phyloP scores from a whole-genome alignment of 1,139 yeast genomes.

The Hyphopichia pseudoburtonii region DNA sequence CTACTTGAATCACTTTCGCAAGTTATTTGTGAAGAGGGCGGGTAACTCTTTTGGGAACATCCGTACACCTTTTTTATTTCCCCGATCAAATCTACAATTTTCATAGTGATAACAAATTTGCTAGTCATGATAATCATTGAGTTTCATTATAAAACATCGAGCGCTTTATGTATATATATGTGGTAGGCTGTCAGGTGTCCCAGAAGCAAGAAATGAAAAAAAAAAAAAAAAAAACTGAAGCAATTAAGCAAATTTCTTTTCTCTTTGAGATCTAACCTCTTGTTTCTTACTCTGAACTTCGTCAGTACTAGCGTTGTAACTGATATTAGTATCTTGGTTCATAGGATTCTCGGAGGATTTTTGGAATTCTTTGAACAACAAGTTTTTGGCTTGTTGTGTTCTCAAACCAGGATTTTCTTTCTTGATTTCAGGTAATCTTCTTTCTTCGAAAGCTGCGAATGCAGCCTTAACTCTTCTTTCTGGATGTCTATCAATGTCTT shows the following conservation, averaged over 20 bases:
- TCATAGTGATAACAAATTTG: no score
- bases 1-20: no score
- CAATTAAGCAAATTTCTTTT: slow-evolving; percentile 27
- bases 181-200: no score
- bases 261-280: slow-evolving; percentile 50
- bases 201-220: not conserved
- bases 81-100: no score
- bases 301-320: slow-evolving; percentile 59
- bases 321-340: slow-evolving; percentile 69
- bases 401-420: slow-evolving; percentile 81
- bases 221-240: no score
- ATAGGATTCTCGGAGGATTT: slow-evolving; percentile 81
- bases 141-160: no score
- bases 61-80: no score
- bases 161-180: no score
- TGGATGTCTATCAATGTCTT: slow-evolving; percentile 81
- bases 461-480: slow-evolving; percentile 90
- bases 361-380: slow-evolving; percentile 77
- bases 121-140: no score
- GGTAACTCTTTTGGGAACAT: no score
- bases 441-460: slow-evolving; percentile 66
- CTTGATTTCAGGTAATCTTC: slow-evolving; percentile 69
- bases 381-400: slow-evolving; percentile 73
- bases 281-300: slow-evolving; percentile 55
- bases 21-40: no score